A percentile compares a stretch with the other conserved stretches of the same genome.
These are phyloP conservation scores for Tylopilus plumbeoviolaceoides DNA, from an alignment of 768 basidiomycete genomes.

Conservation along the genomic window DNA sequence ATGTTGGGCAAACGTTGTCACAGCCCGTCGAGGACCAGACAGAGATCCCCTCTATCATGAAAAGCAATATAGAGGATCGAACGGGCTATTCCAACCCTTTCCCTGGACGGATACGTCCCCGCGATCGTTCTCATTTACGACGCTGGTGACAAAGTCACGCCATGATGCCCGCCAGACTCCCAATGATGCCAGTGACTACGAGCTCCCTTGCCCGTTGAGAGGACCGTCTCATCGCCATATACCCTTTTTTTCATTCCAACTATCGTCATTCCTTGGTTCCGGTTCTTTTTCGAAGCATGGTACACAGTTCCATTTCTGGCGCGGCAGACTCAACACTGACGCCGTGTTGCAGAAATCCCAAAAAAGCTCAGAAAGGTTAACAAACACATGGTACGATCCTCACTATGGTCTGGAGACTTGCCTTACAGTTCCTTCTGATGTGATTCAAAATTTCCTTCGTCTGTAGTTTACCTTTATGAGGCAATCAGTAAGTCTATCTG, in stretches of 20 bases:
- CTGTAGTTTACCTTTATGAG: background rate
- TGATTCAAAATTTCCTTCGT: background rate
- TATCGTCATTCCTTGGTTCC: background rate
- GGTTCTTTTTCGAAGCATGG: background rate
- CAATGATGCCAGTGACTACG: background rate
- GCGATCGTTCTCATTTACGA: background rate
- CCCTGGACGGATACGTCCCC: background rate
- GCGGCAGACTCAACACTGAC: background rate
- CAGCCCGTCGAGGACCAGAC: background rate
- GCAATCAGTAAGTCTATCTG: background rate
- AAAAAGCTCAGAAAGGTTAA: background rate
- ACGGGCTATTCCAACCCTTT: background rate
- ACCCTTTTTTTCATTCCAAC: slow-evolving; percentile 4
- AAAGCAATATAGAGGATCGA: background rate
- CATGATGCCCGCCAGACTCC: background rate
- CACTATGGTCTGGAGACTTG: background rate
- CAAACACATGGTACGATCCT: background rate
- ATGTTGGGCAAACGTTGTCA: background rate
- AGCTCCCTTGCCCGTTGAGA: background rate
- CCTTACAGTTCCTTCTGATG: background rate
- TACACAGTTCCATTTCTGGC: background rate
- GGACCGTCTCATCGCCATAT: slow-evolving; percentile 1
- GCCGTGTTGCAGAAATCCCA: background rate
- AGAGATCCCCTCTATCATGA: background rate
- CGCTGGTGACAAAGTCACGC: background rate